Evolutionary conservation across 331 rosid species (phyloP), one percentile per base, ranked within the genome.

Genomic region (Malus hybrid): DNA sequence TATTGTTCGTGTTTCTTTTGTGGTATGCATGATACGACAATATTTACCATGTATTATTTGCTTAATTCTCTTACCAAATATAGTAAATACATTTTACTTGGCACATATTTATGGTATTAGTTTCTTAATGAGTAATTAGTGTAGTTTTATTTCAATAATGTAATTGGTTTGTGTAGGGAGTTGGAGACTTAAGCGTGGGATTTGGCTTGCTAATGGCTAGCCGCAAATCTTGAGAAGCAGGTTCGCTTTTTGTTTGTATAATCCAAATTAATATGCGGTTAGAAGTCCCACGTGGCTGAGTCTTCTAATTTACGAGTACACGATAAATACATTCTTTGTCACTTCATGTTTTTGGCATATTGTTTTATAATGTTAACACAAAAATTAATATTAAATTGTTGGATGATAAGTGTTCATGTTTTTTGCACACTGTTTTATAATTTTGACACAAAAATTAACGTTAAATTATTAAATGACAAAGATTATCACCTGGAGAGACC

Each of bases 171-270:
- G 69, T 31, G 32, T 11, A 3, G 3, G 18, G 68, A 31, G 68
- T 32, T 13, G 66, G 36, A 10, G 66, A 28, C 66, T 62, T 2
- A 62, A 62, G 66, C 66, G 66, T 62, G 36, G 66, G 36, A 62
- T 62, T 62, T 62, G 66, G 66, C 6, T 27, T 62, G 78, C 60
- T 63, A 57, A 46, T 73, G 79, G 73, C 75, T 56, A 63, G 50
- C 74, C 86, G 75, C 50, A 76, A 79, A 80, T 80, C 62, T 68
- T 80, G 80, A 71, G 55, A 36, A 63, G 81, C 76, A 46, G 56
- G 81, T 79, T 79, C 63, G 83, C 76, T 75, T 36, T 36, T 39
- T 39, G 12, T 39, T 71, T 61, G 73, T 32, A 62, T 46, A 36
- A 82, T 24, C 63, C 39, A 60, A 48, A 69, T 55, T 69, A 73